phyloP scores from a whole-genome alignment of 2,329 filamentous ascomycete genomes.

The Cladophialophora yegresii region DNA sequence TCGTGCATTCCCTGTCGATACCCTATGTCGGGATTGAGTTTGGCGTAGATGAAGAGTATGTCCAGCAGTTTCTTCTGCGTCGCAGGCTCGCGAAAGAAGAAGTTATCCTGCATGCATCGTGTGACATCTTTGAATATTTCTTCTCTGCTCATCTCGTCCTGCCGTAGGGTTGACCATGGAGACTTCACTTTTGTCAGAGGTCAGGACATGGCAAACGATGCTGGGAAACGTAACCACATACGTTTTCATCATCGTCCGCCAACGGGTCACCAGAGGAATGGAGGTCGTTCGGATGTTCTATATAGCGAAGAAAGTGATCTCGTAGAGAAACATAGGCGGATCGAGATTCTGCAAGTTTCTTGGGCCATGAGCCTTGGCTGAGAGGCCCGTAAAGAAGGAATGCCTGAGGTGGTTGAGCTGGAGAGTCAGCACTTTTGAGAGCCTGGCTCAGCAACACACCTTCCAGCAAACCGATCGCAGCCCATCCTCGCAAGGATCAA shows the following conservation, averaged over 20 bases:
- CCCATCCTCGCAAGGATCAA: slow-evolving; percentile 68
- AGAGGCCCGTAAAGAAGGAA: slow-evolving; percentile 77
- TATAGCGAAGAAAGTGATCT: slow-evolving; percentile 75
- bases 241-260: slow-evolving; percentile 73
- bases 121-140: slow-evolving; percentile 96
- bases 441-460: slow-evolving; percentile 48
- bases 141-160: slow-evolving; percentile 78
- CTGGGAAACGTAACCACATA: slow-evolving; percentile 46
- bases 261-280: slow-evolving; percentile 77
- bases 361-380: slow-evolving; percentile 67
- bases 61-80: slow-evolving; percentile 83
- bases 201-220: slow-evolving; percentile 33
- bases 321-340: slow-evolving; percentile 71
- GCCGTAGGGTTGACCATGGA: slow-evolving; percentile 83
- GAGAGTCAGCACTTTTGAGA: slow-evolving; percentile 12
- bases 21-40: slow-evolving; percentile 80
- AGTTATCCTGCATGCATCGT: slow-evolving; percentile 83
- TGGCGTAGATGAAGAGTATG: slow-evolving; percentile 91
- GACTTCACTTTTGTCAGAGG: slow-evolving; percentile 65
- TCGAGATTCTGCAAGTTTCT: slow-evolving; percentile 67
- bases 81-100: slow-evolving; percentile 77
- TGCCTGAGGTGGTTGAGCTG: slow-evolving; percentile 54
- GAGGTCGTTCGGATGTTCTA: slow-evolving; percentile 80
- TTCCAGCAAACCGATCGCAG: slow-evolving; percentile 93
- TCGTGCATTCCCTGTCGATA: slow-evolving; percentile 99